These are phyloP conservation scores for Straminergon stramineum DNA, from an alignment of 225 moss, liverwort and hornwort genomes.

Conservation along the genomic window DNA sequence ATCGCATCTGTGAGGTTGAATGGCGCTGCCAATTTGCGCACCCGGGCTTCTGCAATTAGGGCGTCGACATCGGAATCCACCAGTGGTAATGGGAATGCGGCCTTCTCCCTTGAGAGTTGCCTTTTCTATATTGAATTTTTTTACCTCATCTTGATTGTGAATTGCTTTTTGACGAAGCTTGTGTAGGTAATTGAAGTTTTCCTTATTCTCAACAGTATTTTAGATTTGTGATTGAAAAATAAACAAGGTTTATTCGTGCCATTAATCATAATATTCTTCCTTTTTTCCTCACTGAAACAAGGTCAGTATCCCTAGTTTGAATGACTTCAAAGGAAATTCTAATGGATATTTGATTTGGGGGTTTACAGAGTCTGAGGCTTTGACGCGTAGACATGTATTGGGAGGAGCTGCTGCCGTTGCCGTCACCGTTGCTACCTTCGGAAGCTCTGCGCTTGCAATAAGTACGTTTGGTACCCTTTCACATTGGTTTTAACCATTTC, in stretches of 20 bases:
- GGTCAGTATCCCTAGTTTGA: neutral
- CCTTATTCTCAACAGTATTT: neutral
- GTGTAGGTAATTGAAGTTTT: neutral
- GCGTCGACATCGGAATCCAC: conserved; percentile 14
- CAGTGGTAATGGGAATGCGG: conserved; percentile 4
- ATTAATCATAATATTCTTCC: neutral
- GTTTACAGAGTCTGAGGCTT: conserved; percentile 14
- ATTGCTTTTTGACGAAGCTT: neutral
- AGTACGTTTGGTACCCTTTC: conserved; percentile 14
- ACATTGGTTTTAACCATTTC: neutral
- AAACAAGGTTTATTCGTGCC: neutral
- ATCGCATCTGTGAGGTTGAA: conserved; percentile 1
- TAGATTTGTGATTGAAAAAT: neutral
- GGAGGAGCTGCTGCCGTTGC: conserved; percentile 43
- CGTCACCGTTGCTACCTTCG: conserved; percentile 15
- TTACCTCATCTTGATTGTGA: neutral
- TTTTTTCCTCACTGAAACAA: neutral
- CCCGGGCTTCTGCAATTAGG: conserved; percentile 1
- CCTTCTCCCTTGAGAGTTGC: too few species aligned
- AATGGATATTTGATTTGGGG: neutral
- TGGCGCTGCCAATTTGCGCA: conserved; percentile 6
- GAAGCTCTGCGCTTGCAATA: conserved; percentile 32
- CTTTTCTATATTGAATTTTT: neutral
- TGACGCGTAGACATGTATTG: conserved; percentile 35
- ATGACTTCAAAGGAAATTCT: neutral